A percentile compares a stretch with the other conserved stretches of the same genome.
Conservation (phyloP, 2,329 filamentous ascomycete genomes). For the Leptographium procerum region DNA sequence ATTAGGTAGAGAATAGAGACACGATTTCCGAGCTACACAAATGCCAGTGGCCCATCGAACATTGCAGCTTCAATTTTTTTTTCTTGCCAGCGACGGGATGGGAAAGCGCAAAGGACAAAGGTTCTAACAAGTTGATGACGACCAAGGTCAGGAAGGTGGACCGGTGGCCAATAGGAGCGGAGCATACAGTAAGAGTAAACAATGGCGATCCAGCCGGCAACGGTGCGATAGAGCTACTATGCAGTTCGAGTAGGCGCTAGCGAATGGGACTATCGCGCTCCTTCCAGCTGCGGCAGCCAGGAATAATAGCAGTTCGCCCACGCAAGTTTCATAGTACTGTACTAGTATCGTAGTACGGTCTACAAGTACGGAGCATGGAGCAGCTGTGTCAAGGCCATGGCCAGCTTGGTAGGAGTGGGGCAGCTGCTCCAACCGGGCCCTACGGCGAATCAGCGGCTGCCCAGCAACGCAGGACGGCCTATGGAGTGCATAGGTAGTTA, state of each 20-base stretch:
- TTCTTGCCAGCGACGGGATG: background rate
- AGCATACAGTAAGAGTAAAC: constrained; percentile 11
- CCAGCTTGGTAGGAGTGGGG: background rate
- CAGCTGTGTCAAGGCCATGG: background rate
- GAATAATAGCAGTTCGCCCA: too few species aligned
- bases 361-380: too few species aligned
- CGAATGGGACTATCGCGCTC: background rate
- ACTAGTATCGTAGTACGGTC: too few species aligned
- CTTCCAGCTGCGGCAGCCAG: background rate
- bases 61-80: background rate
- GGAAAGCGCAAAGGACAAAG: background rate
- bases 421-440: background rate
- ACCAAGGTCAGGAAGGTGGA: background rate
- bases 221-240: constrained; percentile 5
- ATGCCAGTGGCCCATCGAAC: background rate
- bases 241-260: background rate
- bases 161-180: constrained; percentile 11
- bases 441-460: constrained; percentile 4
- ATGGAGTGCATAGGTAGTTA: too few species aligned
- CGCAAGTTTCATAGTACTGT: background rate
- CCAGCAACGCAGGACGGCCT: constrained; percentile 1
- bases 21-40: background rate
- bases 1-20: background rate
- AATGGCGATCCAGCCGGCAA: constrained; percentile 8
- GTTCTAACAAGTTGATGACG: background rate